Evolutionary conservation across 2,329 filamentous ascomycete species (phyloP), one percentile per base, ranked within the genome.

Genomic region (Ophiosphaerella narmari): DNA sequence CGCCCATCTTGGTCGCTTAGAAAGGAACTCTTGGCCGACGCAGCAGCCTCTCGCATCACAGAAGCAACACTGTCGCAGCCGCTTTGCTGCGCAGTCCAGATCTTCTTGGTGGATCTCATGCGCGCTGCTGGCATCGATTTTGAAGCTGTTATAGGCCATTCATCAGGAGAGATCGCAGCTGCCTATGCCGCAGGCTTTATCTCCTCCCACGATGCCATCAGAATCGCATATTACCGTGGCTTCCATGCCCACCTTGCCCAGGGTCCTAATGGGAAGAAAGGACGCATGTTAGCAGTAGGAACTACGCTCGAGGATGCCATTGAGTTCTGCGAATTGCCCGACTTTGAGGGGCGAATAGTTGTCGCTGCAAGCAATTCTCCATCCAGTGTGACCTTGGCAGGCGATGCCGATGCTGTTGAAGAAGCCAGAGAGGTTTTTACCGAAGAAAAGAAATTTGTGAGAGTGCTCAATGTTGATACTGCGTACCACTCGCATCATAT

Each of bases 91-190:
- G 62, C 70, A 1, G 59, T 77, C 23, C 75, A 78, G 41, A 62
- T 69, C 40, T 57, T 64, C 0, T 46, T 75, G 1, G 59, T 63
- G 7, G 63, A 70, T 1, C 45, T 77, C 0, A 59, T 76, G 1
- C 13, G 51, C 3, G 44, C 46, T 0, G 60, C 64, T n/a, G 69
- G 68, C n/a, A n/a, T n/a, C n/a, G 0, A 36, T 74, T 6, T 33
- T 23, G 1, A 1, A 23, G 54, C 71, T 1, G 65, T 77, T 1
- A 67, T 77, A 7, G 75, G 76, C 2, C 75, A 78, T 44, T 75
- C 72, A 0, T 68, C 73, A 5, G 75, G 75, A 3, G 75, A 77
- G 45, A 74, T 75, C 9, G 74, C 69, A 0, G 74, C 74, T 1
- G 62, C 72, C 1, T 75, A 76, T 29, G 67, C 62, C 6, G 62